Evolutionary conservation across 768 basidiomycete species (phyloP), one percentile per base, ranked within the genome.

Genomic region (Kwoniella dendrophila): DNA sequence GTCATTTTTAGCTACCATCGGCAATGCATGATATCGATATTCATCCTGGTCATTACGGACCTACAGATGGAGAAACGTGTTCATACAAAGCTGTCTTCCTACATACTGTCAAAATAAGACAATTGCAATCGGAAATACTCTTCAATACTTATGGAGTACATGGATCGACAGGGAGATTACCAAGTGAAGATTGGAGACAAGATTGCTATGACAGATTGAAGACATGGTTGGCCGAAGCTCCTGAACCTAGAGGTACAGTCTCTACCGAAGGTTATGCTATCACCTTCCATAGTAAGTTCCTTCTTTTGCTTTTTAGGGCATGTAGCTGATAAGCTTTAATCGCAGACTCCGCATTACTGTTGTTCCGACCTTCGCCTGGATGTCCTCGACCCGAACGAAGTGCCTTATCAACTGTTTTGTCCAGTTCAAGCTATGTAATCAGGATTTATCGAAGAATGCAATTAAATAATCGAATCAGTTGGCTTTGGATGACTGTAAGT

Each of bases 381-480:
- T 76, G 73, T 62, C 78, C 78, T 27, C 61, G 78, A 33, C 79
- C 79, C 0, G 75, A 73, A 2, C 57, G 73, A 47, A 75, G 73
- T 20, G 78, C 79, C 11, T 63, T 80, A 14, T 66, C 74, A 36
- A 76, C 79, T 1, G 78, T 78, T 20, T 66, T 80, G 26, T 71
- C 76, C 16, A 79, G 78, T 30, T 79, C 78, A 43, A 79, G 79
- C 64, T 80, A 79, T 59, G 76, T 80, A 30, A 78, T 80, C 49
- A 54, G 79, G 34, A 80, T 80, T 34, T 78, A 79, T 50, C 65
- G 77, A 8, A 56, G 76, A 41, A 76, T 79, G 73, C 77, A 79
- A 63, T 66, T 75, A 44, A 79, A 75, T 66, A 78, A 80, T 62
- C 63, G 78, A 58, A 80, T 80, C 63, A 76, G 72, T 49, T 80